Evolutionary conservation across 1,284 basidiomycete species (phyloP).

Genomic region (Moesziomyces antarcticus): DNA sequence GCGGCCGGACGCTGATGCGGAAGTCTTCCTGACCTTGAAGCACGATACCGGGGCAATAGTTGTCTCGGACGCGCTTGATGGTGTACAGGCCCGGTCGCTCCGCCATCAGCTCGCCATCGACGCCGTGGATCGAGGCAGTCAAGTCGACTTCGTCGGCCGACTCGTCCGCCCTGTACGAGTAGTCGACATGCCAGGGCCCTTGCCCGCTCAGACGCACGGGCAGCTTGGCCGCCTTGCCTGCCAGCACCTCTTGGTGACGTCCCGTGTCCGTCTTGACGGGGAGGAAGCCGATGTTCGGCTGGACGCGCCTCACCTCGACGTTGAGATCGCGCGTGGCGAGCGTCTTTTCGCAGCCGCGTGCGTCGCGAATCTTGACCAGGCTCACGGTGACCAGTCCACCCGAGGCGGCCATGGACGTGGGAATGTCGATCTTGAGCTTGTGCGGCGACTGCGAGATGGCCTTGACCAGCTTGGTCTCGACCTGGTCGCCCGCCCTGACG

Average conservation of each 20-base stretch:
- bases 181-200: conserved; percentile 75
- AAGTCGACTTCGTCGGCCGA: conserved; percentile 64
- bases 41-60: conserved; percentile 83
- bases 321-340: conserved; percentile 81
- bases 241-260: conserved; percentile 76
- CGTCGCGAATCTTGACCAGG: conserved; percentile 85
- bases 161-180: conserved; percentile 73
- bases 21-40: conserved; percentile 75
- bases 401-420: conserved; percentile 72
- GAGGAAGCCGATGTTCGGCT: conserved; percentile 87
- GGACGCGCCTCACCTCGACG: conserved; percentile 87
- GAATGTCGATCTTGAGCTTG: conserved; percentile 66
- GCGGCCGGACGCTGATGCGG: conserved; percentile 78
- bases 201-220: conserved; percentile 66
- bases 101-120: conserved; percentile 80
- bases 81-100: conserved; percentile 80
- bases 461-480: conserved; percentile 47
- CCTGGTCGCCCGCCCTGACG: conserved; percentile 40
- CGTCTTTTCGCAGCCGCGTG: conserved; percentile 83
- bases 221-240: conserved; percentile 75
- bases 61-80: conserved; percentile 79
- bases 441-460: conserved; percentile 60
- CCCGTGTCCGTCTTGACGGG: conserved; percentile 69
- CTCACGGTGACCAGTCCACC: conserved; percentile 85
- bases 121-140: conserved; percentile 72